These are phyloP conservation scores for Ocimum tenuiflorum DNA, from an alignment of 257 asterid genomes.

Conservation along the genomic window DNA sequence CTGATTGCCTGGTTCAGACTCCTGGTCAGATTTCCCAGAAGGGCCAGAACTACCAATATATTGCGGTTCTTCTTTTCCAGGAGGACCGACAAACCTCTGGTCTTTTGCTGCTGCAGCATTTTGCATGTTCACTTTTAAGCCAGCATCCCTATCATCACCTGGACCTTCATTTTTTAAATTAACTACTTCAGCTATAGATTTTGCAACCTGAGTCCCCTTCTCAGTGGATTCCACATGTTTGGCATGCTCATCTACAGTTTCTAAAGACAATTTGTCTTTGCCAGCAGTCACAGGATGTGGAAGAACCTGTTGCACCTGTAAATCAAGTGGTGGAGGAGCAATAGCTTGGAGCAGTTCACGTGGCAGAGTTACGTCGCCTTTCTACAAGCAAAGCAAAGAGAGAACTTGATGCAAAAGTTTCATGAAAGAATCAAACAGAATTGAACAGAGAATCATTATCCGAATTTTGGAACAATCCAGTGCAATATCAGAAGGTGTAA, in stretches of 20 bases:
- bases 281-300: conserved; percentile 39
- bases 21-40: conserved; percentile 51
- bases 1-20: conserved; percentile 44
- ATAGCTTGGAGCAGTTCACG: conserved; percentile 88
- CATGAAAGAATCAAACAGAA: conserved; percentile 3
- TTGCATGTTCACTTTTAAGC: conserved; percentile 33
- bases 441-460: conserved; percentile 1
- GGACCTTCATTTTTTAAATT: conserved; percentile 43
- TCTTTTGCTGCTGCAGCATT: conserved; percentile 41
- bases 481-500: neutral
- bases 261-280: conserved; percentile 53
- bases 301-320: conserved; percentile 45
- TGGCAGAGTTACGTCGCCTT: conserved; percentile 88
- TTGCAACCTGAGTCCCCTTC: conserved; percentile 45
- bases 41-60: conserved; percentile 22
- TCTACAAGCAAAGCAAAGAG: conserved; percentile 45
- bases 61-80: conserved; percentile 68
- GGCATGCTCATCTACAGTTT: conserved; percentile 42
- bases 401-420: neutral
- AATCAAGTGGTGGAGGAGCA: conserved; percentile 75
- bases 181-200: conserved; percentile 35
- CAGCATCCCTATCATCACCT: conserved; percentile 45
- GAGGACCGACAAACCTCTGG: conserved; percentile 42
- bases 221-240: conserved; percentile 44
- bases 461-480: conserved; percentile 12